A percentile compares a stretch with the other conserved stretches of the same genome.
Evolutionary conservation across 179 eudicot species (phyloP).

Genomic region (Amaranthus tricolor): DNA sequence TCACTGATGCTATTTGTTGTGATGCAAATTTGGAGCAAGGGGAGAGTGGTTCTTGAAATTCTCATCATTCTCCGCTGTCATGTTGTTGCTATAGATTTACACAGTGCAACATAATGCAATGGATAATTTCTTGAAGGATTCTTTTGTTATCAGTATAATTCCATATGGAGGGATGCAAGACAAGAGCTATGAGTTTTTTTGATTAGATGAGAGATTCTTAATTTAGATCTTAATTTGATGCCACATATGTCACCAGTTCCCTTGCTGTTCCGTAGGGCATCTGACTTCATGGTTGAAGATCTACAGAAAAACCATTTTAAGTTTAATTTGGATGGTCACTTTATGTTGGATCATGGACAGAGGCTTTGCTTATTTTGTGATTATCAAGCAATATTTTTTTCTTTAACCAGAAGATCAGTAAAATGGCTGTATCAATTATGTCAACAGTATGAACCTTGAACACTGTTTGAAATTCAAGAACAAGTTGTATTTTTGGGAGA

Average conservation of each 20-base stretch:
- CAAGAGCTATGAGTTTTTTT: not conserved
- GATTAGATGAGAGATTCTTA: not conserved
- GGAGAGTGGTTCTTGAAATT: not conserved
- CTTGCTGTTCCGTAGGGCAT: not conserved
- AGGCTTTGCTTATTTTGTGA: not conserved
- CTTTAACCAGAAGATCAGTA: not conserved
- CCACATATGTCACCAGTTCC: not conserved
- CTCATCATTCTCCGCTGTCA: not conserved
- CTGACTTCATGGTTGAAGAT: not conserved
- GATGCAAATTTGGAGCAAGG: not conserved
- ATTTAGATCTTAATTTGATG: not conserved
- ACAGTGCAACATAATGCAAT: not conserved
- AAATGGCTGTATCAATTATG: not conserved
- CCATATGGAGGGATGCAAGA: not conserved
- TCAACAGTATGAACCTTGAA: not conserved
- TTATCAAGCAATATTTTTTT: not conserved
- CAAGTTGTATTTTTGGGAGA: not conserved
- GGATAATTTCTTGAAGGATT: not conserved
- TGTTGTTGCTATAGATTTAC: not conserved
- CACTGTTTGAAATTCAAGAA: not conserved
- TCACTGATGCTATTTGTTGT: not conserved
- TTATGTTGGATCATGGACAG: not conserved
- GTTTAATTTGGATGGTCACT: not conserved
- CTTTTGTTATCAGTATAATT: not conserved
- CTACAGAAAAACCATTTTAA: not conserved